A percentile compares a stretch with the other conserved stretches of the same genome.
phyloP scores from a whole-genome alignment of 148 eudicot genomes.

The Camellia granthamiana region DNA sequence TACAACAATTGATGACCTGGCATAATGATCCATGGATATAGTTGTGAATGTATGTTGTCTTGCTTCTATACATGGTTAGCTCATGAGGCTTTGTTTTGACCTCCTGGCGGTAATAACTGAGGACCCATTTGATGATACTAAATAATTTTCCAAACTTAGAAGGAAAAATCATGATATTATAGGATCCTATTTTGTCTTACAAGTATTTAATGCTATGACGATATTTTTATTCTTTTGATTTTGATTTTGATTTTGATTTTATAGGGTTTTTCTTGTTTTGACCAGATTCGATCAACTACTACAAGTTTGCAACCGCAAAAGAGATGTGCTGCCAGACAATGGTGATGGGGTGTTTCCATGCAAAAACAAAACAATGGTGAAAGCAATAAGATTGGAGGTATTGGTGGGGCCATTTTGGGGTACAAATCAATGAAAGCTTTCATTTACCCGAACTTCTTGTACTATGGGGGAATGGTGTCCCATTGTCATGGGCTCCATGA shows the following conservation, averaged over 20 bases:
- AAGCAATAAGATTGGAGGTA: not conserved
- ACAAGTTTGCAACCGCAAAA: not conserved
- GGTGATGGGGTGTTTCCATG: not conserved
- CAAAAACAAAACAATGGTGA: not conserved
- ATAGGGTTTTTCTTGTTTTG: not conserved
- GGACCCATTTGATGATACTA: not conserved
- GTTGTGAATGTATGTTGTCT: too few species aligned
- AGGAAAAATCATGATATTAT: constrained; percentile 14
- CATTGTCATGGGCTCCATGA: constrained; percentile 4
- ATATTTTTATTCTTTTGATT: not conserved
- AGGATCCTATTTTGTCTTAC: not conserved
- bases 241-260: not conserved
- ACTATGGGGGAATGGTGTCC: not conserved
- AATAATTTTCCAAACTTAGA: not conserved
- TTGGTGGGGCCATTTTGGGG: constrained; percentile 3
- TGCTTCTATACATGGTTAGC: too few species aligned
- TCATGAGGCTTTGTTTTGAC: too few species aligned
- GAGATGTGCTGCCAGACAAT: not conserved
- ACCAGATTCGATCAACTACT: constrained; percentile 5
- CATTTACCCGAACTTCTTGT: not conserved
- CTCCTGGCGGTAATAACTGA: not conserved
- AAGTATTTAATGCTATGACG: not conserved
- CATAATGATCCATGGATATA: too few species aligned
- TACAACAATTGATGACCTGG: too few species aligned
- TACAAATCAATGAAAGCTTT: not conserved